Base-by-base conservation (phyloP, 495 filamentous ascomycete genomes). In the Penicillium silybi region DNA sequence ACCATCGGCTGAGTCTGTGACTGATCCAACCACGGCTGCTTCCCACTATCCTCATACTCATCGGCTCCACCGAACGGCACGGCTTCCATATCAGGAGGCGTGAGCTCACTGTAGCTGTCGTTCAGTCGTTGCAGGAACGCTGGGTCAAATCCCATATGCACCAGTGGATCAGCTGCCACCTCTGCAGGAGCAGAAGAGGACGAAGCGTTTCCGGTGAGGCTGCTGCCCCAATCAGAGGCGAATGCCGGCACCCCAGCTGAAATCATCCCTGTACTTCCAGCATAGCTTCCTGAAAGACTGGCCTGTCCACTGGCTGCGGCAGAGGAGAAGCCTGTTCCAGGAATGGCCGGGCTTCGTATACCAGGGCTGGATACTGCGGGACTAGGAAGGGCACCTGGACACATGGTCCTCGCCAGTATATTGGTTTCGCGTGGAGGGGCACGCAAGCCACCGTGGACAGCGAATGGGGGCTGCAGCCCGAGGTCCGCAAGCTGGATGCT, bases 61-160 rank as follows among this genome's bases (percentile, higher is more conserved):
- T 29, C 37, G 3, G 41, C 20, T 10, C 40, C 54, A 34, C 58
- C 61, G 29, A 66, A 40, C 32, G 64, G 53, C 41, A 71, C 17
- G 3, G n/a, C 47, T 10, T 62, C 61, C 22, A 67, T 38, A 27
- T 61, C 57, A 45, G 63, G 61, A 7, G 58, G 54, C 22, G 58
- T 57, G 15, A 67, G 53, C 23, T 69, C 62, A 18, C 63, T 67
- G 52, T 73, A 73, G 46, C 59, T 63, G 11, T 69, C 61, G 39
- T 70, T 70, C 32, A 75, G 44, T 43, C 64, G 65, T 53, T 71
- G 67, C 42, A 77, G 48, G 27, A 75, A 71, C 19, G 65, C 66
- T 7, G 70, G 69, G 19, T 77, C 73, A 42, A 77, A 77, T 7
- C 67, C 71, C 65, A 74, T 71, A 53, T 72, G 72, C 27, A 72